Conservation (phyloP, 495 filamentous ascomycete species). For the Podospora fimiseda region DNA sequence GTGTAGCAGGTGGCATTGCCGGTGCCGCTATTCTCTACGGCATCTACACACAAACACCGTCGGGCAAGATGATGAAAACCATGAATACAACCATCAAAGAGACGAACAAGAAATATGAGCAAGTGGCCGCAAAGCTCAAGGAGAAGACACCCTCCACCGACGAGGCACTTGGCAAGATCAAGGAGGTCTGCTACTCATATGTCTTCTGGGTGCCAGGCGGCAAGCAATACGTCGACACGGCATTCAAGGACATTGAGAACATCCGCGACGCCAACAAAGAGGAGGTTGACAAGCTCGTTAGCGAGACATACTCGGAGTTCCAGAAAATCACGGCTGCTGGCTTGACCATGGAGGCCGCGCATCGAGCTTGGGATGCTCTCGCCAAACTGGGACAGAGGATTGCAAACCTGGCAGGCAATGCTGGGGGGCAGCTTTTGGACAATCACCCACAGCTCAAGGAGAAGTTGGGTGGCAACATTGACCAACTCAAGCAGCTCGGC, state of each 20-base stretch:
- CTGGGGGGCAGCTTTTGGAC: slow-evolving; percentile 51
- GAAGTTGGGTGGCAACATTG: slow-evolving; percentile 55
- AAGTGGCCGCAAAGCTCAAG: slow-evolving; percentile 44
- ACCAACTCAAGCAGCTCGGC: slow-evolving; percentile 57
- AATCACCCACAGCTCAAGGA: slow-evolving; percentile 63
- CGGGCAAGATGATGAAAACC: slow-evolving; percentile 37
- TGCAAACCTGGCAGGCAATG: slow-evolving; percentile 48
- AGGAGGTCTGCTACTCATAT: slow-evolving; percentile 53
- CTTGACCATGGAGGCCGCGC: slow-evolving; percentile 45
- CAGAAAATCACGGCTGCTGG: slow-evolving; percentile 44
- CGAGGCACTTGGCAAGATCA: slow-evolving; percentile 51
- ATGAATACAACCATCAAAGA: slow-evolving; percentile 44
- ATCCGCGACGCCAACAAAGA: slow-evolving; percentile 52
- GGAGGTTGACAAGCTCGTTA: slow-evolving; percentile 57
- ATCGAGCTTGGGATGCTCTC: slow-evolving; percentile 47
- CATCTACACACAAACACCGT: slow-evolving; percentile 54
- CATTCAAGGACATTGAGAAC: slow-evolving; percentile 57
- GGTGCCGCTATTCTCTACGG: slow-evolving; percentile 35
- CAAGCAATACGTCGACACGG: slow-evolving; percentile 50
- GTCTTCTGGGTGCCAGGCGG: slow-evolving; percentile 63
- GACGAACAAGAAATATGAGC: slow-evolving; percentile 47
- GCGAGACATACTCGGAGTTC: slow-evolving; percentile 54
- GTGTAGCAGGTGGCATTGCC: slow-evolving; percentile 39
- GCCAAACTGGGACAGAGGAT: slow-evolving; percentile 46
- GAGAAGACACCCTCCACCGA: slow-evolving; percentile 52